Base-by-base conservation (phyloP, 805 yeast species). In the Ogataea trehalophila region DNA sequence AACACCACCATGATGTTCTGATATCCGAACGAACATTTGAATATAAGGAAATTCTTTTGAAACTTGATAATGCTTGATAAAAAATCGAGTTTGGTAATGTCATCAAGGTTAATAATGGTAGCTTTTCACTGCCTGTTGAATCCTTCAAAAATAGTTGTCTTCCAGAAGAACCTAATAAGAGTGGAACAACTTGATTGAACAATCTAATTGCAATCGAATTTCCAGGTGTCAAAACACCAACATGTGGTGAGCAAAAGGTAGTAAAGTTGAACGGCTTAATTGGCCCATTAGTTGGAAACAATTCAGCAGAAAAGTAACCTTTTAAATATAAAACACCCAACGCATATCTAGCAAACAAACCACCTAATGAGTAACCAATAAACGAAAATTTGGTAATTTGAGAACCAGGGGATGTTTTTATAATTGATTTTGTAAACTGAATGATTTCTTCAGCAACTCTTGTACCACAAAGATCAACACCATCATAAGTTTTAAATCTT, bases 361-460 rank as follows among this genome's bases (percentile, higher is more conserved):
- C 97, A 33, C 97, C 97, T 51, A 91, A 69, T 0, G 97, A 90
- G 62, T 90, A 91, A 1, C 97, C 97, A 6, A 87, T 73, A 37
- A 90, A 70, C 45, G 95, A 87, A 43, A 92, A 73, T 56, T 82
- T 80, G n/a, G 73, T 70, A 11, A 88, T 87, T 15, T 50, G 55
- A n/a, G 61, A 16, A 14, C 61, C 57, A n/a, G 31, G 11, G 34
- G 36, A 26, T 37, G 39, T 1, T 42, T 11, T 16, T 55, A 39
- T 36, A 49, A 26, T 26, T 26, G 31, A n/a, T 5, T 56, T 53
- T 17, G 79, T 67, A 56, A 72, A 72, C 1, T 50, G 54, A 17
- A 69, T 62, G 42, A 89, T 81, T 64, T 89, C 96, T 45, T 75
- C 75, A 1, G 85, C 81, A 7, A 87, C 84, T 20, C 95, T 70